Base-by-base conservation (phyloP, 345 rosid genomes). In the Citrus glauca region DNA sequence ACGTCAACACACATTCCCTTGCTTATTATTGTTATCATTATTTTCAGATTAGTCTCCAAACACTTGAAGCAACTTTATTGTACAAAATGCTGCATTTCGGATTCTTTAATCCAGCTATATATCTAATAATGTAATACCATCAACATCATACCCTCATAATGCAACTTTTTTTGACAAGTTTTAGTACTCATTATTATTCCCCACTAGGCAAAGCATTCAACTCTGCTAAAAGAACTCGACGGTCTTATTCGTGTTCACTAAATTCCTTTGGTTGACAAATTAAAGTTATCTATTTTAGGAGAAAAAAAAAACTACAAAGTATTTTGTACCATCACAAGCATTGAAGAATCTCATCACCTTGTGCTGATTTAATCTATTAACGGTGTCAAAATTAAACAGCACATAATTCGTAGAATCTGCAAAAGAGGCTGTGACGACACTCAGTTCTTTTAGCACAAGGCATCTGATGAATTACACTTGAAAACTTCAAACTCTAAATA, bases 351-450 rank as follows among this genome's bases (percentile, higher is more conserved):
- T 53, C 27, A 71, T 55, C 27, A 16, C 20, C 28, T 55, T 55
- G 42, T 25, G 28, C 53, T 45, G 57, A 25, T 25, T 13, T 45
- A 69, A 72, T 57, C 50, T 5, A 35, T 59, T 7, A 14, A 60
- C 1, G 76, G 76, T 25, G 32, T 19, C 9, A 73, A 73, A 73
- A n/a, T 40, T 59, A 60, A 61, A 56, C 77, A 60, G 50, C 65
- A 24, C 57, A 30, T 27, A 10, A 45, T 64, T 60, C 60, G 7
- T 4, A 50, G 69, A 64, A 45, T 64, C 45, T 61, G 13, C 25
- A 59, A 59, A 16, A 38, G 67, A 73, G 25, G 22, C 61, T 2
- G 11, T 0, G 9, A 7, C 16, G 16, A 42, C 50, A 42, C 50
- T 0, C 11, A 38, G 9, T 66, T 40, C 56, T 53, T 19, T 68